Base-by-base conservation (phyloP, 176 grass and related monocot species). In the Miscanthus lutarioriparius region DNA sequence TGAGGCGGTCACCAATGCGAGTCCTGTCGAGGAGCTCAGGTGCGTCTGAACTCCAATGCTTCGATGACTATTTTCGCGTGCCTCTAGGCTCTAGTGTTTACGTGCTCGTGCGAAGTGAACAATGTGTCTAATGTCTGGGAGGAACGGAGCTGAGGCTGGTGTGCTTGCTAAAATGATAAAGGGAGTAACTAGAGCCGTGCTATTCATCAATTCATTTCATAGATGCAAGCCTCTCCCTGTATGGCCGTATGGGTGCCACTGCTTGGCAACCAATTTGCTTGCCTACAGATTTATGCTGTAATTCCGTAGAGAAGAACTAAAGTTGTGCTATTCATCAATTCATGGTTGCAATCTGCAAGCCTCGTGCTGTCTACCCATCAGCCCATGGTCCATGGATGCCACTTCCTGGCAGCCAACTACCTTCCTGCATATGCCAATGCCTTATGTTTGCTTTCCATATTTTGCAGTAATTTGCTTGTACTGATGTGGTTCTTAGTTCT, bases 401-500 rank as follows among this genome's bases (percentile, higher is more conserved):
- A n/a, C n/a, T n/a, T n/a, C n/a, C n/a, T n/a, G n/a, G n/a, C n/a
- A n/a, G n/a, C n/a, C n/a, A n/a, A n/a, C n/a, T n/a, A n/a, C n/a
- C n/a, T n/a, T n/a, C 11, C 19, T 40, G 5, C 13, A 63, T 16
- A 70, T 77, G 67, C 1, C 32, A 43, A 44, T 67, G 33, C 1
- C 44, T 67, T 56, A 40, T 67, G 12, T 12, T 32, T 2, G 16
- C 33, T 74, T 80, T 62, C 33, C 4, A 3, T 4, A 40, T 80
- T 74, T 68, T 67, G 1, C 12, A 30, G 41, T 65, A 51, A 20
- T 64, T 72, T 51, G 40, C 40, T 26, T 41, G 12, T 20, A 38
- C 5, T 73, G 67, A 11, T 13, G 33, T 75, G 47, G 69, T 83
- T 86, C 67, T 86, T 79, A 61, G 62, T 82, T 86, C 67, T 90